Evolutionary conservation across 2,329 filamentous ascomycete species (phyloP).

Genomic region (Calycina herbarum): DNA sequence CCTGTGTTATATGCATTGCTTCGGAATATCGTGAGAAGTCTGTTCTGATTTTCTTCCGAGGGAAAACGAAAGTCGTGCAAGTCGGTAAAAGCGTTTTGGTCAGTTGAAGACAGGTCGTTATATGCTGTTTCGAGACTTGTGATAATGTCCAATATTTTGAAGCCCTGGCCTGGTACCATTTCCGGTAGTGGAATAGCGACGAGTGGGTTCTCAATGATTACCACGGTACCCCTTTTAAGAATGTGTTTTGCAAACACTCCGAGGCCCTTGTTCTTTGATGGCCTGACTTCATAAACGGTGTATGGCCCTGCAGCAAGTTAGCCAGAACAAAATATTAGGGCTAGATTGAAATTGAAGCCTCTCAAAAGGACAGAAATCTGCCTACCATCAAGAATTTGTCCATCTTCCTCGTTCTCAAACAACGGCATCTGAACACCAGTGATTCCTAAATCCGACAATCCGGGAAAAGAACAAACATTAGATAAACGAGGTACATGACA

Average conservation of each 20-base stretch:
- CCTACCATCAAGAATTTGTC: background rate
- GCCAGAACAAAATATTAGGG: background rate
- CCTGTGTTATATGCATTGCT: conserved; percentile 27
- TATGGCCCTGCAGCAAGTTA: background rate
- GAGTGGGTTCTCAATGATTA: conserved; percentile 43
- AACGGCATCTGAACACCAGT: background rate
- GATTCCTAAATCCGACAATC: background rate
- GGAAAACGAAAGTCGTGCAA: conserved; percentile 26
- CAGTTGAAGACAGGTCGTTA: conserved; percentile 11
- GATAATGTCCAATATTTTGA: conserved; percentile 39
- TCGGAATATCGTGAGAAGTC: conserved; percentile 28
- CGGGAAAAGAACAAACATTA: background rate
- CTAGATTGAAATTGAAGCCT: too few species aligned
- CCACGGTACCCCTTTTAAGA: conserved; percentile 41
- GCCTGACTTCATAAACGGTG: conserved; percentile 32
- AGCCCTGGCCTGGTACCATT: conserved; percentile 35
- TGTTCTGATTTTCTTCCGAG: conserved; percentile 31
- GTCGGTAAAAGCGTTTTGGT: conserved; percentile 20
- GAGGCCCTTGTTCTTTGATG: conserved; percentile 42
- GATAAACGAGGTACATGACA: background rate
- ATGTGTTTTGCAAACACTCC: conserved; percentile 42
- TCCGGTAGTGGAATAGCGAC: conserved; percentile 35
- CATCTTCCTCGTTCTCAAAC: background rate
- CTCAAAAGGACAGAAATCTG: background rate
- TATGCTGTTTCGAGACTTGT: conserved; percentile 34